Percentiles rank a stretch among this genome's conserved stretches.
These are phyloP conservation scores for Asterochloris erici DNA, from an alignment of 139 green algal species.

Conservation along the genomic window DNA sequence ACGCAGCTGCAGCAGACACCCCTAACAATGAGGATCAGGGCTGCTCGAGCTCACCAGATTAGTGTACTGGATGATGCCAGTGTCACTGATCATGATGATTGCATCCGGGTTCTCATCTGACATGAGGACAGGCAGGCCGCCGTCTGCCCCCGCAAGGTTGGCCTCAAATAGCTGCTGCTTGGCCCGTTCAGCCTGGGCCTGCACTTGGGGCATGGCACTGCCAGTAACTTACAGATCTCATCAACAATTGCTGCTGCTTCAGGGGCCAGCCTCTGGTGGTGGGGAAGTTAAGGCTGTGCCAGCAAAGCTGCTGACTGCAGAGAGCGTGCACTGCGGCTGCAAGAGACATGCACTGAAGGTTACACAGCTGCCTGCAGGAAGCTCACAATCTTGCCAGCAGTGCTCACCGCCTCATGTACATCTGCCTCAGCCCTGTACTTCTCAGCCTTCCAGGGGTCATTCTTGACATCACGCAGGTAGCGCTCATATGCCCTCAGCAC, in stretches of 20 bases:
- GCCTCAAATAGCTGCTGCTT: constrained; percentile 2
- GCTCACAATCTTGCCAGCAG: background rate
- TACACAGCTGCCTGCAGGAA: no score
- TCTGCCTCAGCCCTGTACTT: constrained; percentile 6
- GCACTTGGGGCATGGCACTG: background rate
- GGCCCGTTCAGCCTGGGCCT: constrained; percentile 9
- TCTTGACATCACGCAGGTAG: constrained; percentile 11
- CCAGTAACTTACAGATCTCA: no score
- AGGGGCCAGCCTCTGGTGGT: no score
- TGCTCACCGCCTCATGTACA: constrained; percentile 4
- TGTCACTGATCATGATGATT: constrained; percentile 16
- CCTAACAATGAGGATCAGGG: no score
- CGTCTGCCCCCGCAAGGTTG: constrained; percentile 6
- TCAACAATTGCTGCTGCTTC: no score
- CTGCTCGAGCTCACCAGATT: background rate
- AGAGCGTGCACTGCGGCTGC: no score
- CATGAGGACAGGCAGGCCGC: background rate
- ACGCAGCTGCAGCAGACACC: no score
- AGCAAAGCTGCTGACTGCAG: no score
- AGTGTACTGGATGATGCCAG: constrained; percentile 9
- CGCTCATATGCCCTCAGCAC: constrained; percentile 10
- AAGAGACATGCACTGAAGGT: no score
- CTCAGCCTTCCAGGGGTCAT: constrained; percentile 15
- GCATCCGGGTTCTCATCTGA: constrained; percentile 14
- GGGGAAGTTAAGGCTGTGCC: no score